phyloP scores from a whole-genome alignment of 192 early-diverging fungal genomes.

The Piromyces finnis region DNA sequence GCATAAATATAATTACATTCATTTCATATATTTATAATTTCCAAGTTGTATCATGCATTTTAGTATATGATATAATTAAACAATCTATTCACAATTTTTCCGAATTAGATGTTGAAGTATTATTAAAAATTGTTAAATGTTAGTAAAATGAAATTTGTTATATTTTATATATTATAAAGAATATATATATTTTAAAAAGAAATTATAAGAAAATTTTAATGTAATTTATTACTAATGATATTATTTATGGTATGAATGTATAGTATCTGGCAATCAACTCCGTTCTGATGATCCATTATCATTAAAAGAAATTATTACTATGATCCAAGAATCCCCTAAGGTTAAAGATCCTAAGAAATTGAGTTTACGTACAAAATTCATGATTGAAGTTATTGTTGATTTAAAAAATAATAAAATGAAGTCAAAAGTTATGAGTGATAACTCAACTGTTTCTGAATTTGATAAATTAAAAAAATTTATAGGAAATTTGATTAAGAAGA shows the following conservation, averaged over 20 bases:
- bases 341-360: slow-evolving; percentile 18
- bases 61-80: slow-evolving; percentile 75
- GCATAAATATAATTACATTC: slow-evolving; percentile 62
- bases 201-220: too few species aligned
- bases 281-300: slow-evolving; percentile 78
- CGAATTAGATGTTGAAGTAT: slow-evolving; percentile 74
- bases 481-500: slow-evolving; percentile 23
- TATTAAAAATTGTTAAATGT: slow-evolving; percentile 63
- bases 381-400: slow-evolving; percentile 85
- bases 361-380: slow-evolving; percentile 60
- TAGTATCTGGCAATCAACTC: slow-evolving; percentile 62
- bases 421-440: slow-evolving; percentile 22
- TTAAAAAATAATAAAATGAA: slow-evolving; percentile 81
- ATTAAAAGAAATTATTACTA: slow-evolving; percentile 75
- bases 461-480: slow-evolving; percentile 64
- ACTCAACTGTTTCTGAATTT: slow-evolving; percentile 37
- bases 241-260: too few species aligned
- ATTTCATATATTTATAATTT: slow-evolving; percentile 82
- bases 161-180: too few species aligned
- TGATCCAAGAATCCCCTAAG: slow-evolving; percentile 31
- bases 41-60: slow-evolving; percentile 48
- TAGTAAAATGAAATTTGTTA: slow-evolving; percentile 6
- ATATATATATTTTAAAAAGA: too few species aligned
- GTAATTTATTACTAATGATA: too few species aligned
- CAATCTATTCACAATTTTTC: slow-evolving; percentile 45